phyloP scores from a whole-genome alignment of 331 rosid genomes.

The Stylosanthes scabra region DNA sequence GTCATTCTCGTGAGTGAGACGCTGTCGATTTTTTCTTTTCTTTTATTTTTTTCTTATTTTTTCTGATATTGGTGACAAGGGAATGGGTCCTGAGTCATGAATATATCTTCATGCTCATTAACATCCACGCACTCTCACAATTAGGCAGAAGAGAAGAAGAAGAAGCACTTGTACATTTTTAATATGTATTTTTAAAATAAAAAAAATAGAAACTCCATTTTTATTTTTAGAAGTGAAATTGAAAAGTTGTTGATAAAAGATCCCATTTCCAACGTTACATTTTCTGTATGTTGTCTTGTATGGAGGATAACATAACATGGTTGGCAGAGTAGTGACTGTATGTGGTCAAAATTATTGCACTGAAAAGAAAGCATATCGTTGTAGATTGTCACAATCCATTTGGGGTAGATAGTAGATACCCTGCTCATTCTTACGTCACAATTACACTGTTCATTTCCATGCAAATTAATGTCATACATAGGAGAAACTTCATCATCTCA shows the following conservation, averaged over 20 bases:
- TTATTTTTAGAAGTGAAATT: too few species aligned
- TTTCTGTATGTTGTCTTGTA: too few species aligned
- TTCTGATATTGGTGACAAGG: too few species aligned
- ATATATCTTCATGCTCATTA: too few species aligned
- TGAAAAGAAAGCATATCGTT: not conserved
- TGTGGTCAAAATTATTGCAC: slow-evolving; percentile 31
- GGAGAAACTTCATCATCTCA: slow-evolving; percentile 30
- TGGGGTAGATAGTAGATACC: not conserved
- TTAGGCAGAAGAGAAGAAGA: too few species aligned
- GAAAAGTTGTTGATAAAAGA: too few species aligned
- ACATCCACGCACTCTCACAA: too few species aligned
- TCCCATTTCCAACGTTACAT: too few species aligned
- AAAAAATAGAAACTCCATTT: too few species aligned
- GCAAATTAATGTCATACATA: slow-evolving; percentile 18
- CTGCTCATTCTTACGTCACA: not conserved
- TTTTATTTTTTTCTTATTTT: not conserved
- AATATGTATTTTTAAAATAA: too few species aligned
- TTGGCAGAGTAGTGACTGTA: not conserved
- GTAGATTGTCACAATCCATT: slow-evolving; percentile 9
- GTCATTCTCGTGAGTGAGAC: slow-evolving; percentile 75
- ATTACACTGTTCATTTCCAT: slow-evolving; percentile 25
- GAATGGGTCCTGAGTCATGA: slow-evolving; percentile 22
- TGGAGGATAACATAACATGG: not conserved
- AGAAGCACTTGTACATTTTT: too few species aligned
- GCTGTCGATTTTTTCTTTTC: slow-evolving; percentile 37